Conservation (phyloP, 305 asterid species). For the Solanum hybrid region DNA sequence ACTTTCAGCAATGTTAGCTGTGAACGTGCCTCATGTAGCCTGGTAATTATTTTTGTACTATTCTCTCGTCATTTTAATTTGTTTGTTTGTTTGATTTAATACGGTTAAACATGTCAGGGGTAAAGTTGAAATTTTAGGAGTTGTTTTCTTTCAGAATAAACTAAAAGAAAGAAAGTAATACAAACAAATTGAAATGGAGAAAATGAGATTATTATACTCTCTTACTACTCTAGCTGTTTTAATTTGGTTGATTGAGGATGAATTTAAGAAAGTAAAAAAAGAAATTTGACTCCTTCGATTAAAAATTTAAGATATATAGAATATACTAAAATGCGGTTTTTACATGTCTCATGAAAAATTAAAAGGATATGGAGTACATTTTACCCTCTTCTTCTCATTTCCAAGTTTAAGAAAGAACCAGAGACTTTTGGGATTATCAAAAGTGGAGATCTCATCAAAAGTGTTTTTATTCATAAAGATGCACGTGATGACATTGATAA, state of each 20-base stretch:
- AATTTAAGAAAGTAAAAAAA: neutral
- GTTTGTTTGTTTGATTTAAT: neutral
- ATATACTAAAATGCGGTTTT: too few relatives aligned
- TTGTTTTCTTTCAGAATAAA: neutral
- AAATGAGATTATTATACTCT: neutral
- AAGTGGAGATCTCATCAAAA: neutral
- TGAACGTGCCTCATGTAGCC: constrained; percentile 50
- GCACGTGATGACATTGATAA: neutral
- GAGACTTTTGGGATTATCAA: neutral
- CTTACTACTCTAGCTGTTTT: neutral
- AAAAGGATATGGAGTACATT: neutral
- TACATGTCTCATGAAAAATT: neutral
- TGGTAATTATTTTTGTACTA: constrained; percentile 23
- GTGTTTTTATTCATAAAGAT: neutral
- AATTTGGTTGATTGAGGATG: neutral
- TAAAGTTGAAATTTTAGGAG: too few relatives aligned
- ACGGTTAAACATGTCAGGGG: neutral
- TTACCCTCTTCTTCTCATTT: neutral
- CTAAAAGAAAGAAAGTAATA: neutral
- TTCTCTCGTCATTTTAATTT: neutral
- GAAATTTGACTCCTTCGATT: neutral
- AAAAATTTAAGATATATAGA: too few relatives aligned
- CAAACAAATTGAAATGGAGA: neutral
- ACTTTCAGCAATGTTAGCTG: constrained; percentile 51
- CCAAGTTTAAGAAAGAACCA: neutral